Conservation (phyloP, 805 yeast genomes). For the Candida caryicola region DNA sequence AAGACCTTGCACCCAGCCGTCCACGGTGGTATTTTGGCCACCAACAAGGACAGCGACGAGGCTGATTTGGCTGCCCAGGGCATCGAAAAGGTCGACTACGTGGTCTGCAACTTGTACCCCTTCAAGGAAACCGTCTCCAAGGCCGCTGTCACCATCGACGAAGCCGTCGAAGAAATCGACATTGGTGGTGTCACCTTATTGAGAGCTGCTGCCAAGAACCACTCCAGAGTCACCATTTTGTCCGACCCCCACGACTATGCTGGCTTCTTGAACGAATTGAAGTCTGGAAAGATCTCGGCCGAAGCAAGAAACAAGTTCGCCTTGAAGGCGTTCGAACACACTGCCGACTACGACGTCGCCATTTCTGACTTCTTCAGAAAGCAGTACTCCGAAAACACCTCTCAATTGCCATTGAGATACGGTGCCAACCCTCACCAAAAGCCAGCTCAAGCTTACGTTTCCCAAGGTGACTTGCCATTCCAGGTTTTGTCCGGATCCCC, state of each 20-base stretch:
- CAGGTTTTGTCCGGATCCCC: slow-evolving; percentile 93
- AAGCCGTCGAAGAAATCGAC: slow-evolving; percentile 98
- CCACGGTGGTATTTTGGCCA: slow-evolving; percentile 95
- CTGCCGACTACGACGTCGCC: slow-evolving; percentile 95
- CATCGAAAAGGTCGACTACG: slow-evolving; percentile 93
- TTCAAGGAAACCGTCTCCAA: slow-evolving; percentile 96
- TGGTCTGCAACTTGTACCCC: slow-evolving; percentile 96
- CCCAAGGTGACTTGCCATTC: slow-evolving; percentile 87
- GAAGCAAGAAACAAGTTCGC: slow-evolving; percentile 82
- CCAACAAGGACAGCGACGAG: slow-evolving; percentile 89
- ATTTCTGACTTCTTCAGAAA: slow-evolving; percentile 97
- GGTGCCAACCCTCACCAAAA: slow-evolving; percentile 99
- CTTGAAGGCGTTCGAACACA: slow-evolving; percentile 95
- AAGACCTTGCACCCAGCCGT: slow-evolving; percentile 98
- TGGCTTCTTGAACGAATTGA: slow-evolving; percentile 77
- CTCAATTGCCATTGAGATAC: slow-evolving; percentile 93
- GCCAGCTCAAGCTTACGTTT: slow-evolving; percentile 95
- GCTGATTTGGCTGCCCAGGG: slow-evolving; percentile 83
- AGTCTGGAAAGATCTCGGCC: slow-evolving; percentile 65
- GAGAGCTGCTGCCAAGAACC: slow-evolving; percentile 99
- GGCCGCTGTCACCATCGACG: slow-evolving; percentile 90
- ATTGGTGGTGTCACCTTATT: slow-evolving; percentile 95
- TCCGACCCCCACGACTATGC: slow-evolving; percentile 95
- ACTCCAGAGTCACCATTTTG: slow-evolving; percentile 89
- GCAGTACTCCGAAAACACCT: slow-evolving; percentile 84